Evolutionary conservation across 2,329 filamentous ascomycete species (phyloP), one percentile per base, ranked within the genome.

Genomic region (Tolypocladium album): DNA sequence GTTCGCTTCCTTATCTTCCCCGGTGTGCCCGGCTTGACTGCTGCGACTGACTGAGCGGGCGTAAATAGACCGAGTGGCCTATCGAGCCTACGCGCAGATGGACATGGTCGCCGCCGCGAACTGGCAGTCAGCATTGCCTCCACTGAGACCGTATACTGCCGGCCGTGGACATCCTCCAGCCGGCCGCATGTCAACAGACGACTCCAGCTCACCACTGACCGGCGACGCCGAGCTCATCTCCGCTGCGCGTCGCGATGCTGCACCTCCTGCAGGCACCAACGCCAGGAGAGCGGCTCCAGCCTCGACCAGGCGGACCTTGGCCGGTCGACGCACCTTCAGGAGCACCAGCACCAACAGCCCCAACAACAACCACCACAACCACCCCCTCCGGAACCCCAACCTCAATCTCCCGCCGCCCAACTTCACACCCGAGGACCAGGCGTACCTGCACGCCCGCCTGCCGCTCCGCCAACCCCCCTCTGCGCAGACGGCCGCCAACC

Each of bases 381-480:
- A 31, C 40, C 20, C 20, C n/a, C 42, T 45, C 7, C 42, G 20
- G 8, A 22, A 45, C n/a, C 42, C 42, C 20, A 45, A 45, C 20
- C 17, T n/a, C 42, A 45, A 45, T 20, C 55, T 34, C 27, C 55
- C n/a, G 27, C 31, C 59, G 5, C 22, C 42, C 43, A 27, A 50
- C 22, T 64, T 64, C 57, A 47, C 61, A 22, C 50, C 58, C 27
- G 61, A 63, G 55, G 63, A 63, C 58, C 63, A 59, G 34, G 27
- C 60, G 39, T 64, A 63, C 60, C 63, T 64, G 17, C 55, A 53
- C 31, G 55, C 47, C 58, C 60, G 63, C n/a, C 57, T 64, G 12
- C 63, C 63, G n/a, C n/a, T 63, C 27, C 57, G 47, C 45, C 40
- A 59, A 7, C 42, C 42, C 42, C 2, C 20, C 42, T 45, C 42